Base-by-base conservation (phyloP, 345 rosid species). In the Brassica incana region DNA sequence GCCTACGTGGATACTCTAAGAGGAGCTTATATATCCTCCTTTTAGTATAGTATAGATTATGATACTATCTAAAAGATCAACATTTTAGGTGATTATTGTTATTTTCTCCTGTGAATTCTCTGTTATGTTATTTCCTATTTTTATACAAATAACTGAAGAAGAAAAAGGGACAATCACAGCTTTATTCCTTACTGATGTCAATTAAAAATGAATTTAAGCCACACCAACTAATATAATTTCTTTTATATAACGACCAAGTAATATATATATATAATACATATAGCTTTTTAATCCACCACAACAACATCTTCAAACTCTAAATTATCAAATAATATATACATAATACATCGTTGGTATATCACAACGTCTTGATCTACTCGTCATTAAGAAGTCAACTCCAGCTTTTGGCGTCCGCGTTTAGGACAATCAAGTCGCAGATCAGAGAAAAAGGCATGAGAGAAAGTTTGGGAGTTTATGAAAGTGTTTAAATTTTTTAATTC, bases 351-450 rank as follows among this genome's bases (percentile, higher is more conserved):
- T 16, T 67, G 14, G 60, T 15, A 2, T 62, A 35, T 25, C 23
- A 16, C 27, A n/a, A 77, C 58, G 30, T 50, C 45, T 40, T 78
- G 77, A 72, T 45, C 30, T 59, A 66, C 69, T 43, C 69, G 61
- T 71, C 35, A 74, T 50, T 16, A 48, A 20, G 60, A 74, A 67
- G 82, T 79, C 82, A 79, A 69, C 78, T 50, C 71, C 65, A 68
- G 12, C 78, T 25, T 74, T 61, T 61, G 2, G 78, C 69, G 33
- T 73, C 64, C 7, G 56, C 74, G 70, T 59, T 79, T 67, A 43
- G n/a, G 50, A 38, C 38, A 27, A 72, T 14, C 38, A 32, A 38
- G 9, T 29, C 25, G 59, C 67, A 58, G 71, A 70, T 54, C 61
- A 25, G 67, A 58, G 32, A 29, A 56, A n/a, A 68, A 61, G 35